phyloP scores from a whole-genome alignment of 768 basidiomycete species.

The Amanita exitialis region DNA sequence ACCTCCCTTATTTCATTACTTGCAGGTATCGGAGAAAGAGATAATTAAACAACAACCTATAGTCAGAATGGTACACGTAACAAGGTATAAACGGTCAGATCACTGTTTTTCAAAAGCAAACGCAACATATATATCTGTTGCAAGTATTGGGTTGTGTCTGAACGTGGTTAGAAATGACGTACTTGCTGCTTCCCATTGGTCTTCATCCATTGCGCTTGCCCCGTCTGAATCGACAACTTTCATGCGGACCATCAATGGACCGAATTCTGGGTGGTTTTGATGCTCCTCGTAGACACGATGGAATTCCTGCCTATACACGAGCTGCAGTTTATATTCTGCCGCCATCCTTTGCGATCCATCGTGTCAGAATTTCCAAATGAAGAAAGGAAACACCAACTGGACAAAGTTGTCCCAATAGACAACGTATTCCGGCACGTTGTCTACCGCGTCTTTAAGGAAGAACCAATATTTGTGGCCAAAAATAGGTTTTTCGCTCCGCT shows the following conservation, averaged over 20 bases:
- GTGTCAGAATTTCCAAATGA: neutral
- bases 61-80: neutral
- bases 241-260: slow-evolving; percentile 81
- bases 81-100: neutral
- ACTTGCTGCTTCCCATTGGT: slow-evolving; percentile 99
- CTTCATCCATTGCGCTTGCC: slow-evolving; percentile 86
- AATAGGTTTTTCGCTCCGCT: slow-evolving; percentile 45
- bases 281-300: slow-evolving; percentile 83
- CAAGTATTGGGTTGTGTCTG: slow-evolving; percentile 2
- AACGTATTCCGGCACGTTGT: slow-evolving; percentile 94
- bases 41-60: neutral
- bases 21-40: neutral
- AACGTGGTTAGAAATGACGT: slow-evolving; percentile 24
- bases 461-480: slow-evolving; percentile 95
- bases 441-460: slow-evolving; percentile 90
- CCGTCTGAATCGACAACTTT: slow-evolving; percentile 81
- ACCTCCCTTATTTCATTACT: neutral
- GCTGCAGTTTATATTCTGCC: slow-evolving; percentile 63
- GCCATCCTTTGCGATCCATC: slow-evolving; percentile 53
- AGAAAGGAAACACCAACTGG: slow-evolving; percentile 49
- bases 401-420: slow-evolving; percentile 95
- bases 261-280: slow-evolving; percentile 69
- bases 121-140: slow-evolving; percentile 81
- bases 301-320: slow-evolving; percentile 80
- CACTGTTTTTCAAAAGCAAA: slow-evolving; percentile 80